Percentiles rank a stretch among this genome's conserved stretches.
Conservation (phyloP, 2,329 filamentous ascomycete species). For the Nemania sp. region DNA sequence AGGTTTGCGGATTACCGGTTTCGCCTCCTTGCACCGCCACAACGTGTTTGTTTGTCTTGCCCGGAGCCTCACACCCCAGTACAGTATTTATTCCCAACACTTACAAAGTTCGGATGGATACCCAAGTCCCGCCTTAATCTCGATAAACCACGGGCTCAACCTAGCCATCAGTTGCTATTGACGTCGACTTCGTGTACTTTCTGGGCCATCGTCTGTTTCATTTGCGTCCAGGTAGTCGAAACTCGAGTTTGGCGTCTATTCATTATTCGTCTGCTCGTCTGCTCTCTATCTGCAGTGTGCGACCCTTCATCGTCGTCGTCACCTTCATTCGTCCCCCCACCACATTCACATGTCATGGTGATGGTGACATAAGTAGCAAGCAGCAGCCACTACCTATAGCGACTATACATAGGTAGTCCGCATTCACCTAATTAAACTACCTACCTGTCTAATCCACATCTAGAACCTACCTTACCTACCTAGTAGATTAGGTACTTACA, state of each 20-base stretch:
- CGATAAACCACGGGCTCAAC: not conserved
- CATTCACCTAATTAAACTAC: conserved; percentile 1
- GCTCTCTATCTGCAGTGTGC: not conserved
- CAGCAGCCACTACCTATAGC: conserved; percentile 8
- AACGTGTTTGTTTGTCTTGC: not conserved
- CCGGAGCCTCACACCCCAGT: not conserved
- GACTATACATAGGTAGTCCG: conserved; percentile 18
- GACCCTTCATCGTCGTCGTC: conserved; percentile 1
- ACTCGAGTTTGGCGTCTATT: not conserved
- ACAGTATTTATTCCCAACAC: not conserved
- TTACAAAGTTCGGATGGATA: not conserved
- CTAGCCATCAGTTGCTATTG: not conserved
- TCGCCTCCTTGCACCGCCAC: conserved; percentile 16
- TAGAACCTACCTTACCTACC: conserved; percentile 3
- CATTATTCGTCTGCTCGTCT: too few relatives aligned
- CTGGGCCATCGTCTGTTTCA: not conserved
- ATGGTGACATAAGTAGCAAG: conserved; percentile 36
- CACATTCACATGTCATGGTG: conserved; percentile 24
- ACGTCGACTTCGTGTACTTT: not conserved
- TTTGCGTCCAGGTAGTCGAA: not conserved
- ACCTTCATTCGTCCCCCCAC: conserved; percentile 9
- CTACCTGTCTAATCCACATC: not conserved
- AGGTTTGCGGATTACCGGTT: not conserved
- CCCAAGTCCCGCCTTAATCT: conserved; percentile 19
- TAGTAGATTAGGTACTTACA: not conserved